These are phyloP conservation scores for Nemania sp. DNA, from an alignment of 2,329 filamentous ascomycete genomes.

Conservation along the genomic window DNA sequence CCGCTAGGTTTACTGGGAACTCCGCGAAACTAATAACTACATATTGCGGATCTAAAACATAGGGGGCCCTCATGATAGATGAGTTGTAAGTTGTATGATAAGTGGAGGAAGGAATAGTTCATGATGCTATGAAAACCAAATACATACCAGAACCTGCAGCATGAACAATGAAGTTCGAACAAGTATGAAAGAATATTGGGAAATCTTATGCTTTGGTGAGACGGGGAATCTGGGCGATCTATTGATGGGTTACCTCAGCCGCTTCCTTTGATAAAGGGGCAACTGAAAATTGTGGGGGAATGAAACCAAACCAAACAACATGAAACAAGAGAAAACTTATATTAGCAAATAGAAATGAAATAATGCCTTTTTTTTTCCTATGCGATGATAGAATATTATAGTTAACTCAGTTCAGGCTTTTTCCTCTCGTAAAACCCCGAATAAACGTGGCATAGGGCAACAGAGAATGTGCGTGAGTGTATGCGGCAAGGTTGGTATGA, in stretches of 20 bases:
- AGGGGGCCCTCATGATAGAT: conserved; percentile 28
- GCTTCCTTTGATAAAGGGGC: conserved; percentile 5
- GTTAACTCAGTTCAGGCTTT: neutral
- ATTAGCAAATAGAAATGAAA: neutral
- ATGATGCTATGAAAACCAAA: conserved; percentile 26
- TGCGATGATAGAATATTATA: neutral
- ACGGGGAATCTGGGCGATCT: conserved; percentile 9
- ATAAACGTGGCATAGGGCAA: neutral
- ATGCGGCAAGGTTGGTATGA: neutral
- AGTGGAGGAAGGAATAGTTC: conserved; percentile 10
- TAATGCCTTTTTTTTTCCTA: neutral
- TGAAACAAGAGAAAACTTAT: neutral
- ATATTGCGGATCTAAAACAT: conserved; percentile 9
- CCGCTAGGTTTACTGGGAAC: conserved; percentile 3
- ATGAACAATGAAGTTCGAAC: conserved; percentile 16
- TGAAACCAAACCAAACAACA: conserved; percentile 25
- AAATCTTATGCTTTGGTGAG: conserved; percentile 1
- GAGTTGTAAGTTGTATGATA: conserved; percentile 30
- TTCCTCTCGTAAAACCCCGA: too few species aligned
- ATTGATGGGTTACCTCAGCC: conserved; percentile 14
- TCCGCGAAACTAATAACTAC: conserved; percentile 10
- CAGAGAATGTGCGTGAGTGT: neutral
- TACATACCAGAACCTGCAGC: conserved; percentile 7
- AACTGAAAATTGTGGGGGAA: conserved; percentile 17
- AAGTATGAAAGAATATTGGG: neutral